Base-by-base conservation (phyloP, 306 rosid genomes). In the Cicer yamashitae region DNA sequence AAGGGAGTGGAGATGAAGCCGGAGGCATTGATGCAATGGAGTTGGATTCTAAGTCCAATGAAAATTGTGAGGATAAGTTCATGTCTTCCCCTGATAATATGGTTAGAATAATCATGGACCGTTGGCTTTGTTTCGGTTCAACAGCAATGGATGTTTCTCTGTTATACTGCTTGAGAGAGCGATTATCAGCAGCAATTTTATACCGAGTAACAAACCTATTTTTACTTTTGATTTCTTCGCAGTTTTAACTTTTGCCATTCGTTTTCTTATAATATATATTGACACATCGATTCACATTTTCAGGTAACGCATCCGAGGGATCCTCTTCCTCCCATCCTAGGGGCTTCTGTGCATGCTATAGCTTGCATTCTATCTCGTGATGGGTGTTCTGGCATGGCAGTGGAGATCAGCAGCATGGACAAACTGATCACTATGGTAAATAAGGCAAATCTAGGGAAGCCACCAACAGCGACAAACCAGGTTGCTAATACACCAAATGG, bases 71-170 rank as follows among this genome's bases (percentile, higher is more conserved):
- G 83, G 90, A 81, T 63, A 84, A 86, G 83, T 69, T 90, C 17
- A 88, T 94, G 99, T 85, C 91, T 10, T 82, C 90, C 59, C 97
- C 99, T 53, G 96, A 87, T 62, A 88, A 85, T 54, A 70, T 74
- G 34, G 97, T 94, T 34, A 82, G 53, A 67, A 85, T 92, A 37
- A 83, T 94, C 74, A 87, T 88, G 74, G 96, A 94, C 78, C 88
- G 99, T 10, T 94, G 97, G 97, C 89, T 90, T 67, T 65, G 69
- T 79, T 89, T 84, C 76, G 59, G 77, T 74, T 90, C 91, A 44
- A 88, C 82, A 15, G 96, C 99, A 67, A 91, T 94, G n/a, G 97
- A 90, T 73, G 89, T 94, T 84, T 96, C 99, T 79, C 96, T 92
- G 84, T 66, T 94, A 39, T 92, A 94, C 81, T 89, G 96, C 87